Evolutionary conservation across 352 stramenopile species (phyloP).

Genomic region (Albugo candida): DNA sequence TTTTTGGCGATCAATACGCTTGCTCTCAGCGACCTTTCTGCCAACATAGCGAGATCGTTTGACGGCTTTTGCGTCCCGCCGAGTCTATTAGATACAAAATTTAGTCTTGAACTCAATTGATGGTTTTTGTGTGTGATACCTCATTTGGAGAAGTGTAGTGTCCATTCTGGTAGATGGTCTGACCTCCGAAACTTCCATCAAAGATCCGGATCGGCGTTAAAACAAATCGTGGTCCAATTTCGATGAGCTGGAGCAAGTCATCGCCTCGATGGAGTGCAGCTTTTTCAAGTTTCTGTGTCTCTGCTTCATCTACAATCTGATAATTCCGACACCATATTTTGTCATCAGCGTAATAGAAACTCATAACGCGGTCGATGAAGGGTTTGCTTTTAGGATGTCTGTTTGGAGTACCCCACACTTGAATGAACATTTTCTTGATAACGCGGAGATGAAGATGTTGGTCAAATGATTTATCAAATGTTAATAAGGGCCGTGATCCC

Average conservation of each 20-base stretch:
- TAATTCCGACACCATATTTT: conserved; percentile 99
- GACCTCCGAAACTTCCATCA: conserved; percentile 93
- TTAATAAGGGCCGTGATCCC: conserved; percentile 92
- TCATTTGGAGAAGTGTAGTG: conserved; percentile 95
- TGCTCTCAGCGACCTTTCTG: conserved; percentile 74
- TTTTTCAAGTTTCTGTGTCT: conserved; percentile 84
- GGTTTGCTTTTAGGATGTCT: conserved; percentile 99
- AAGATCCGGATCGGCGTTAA: conserved; percentile 98
- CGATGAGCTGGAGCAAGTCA: conserved; percentile 90
- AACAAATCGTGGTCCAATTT: conserved; percentile 98
- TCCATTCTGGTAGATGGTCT: conserved; percentile 97
- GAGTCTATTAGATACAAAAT: conserved; percentile 13
- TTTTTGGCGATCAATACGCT: conserved; percentile 48
- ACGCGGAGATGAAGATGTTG: conserved; percentile 82
- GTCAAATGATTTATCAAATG: conserved; percentile 93
- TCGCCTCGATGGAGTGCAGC: conserved; percentile 64
- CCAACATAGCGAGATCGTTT: conserved; percentile 86
- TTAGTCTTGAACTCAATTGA: not conserved
- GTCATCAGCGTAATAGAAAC: conserved; percentile 85
- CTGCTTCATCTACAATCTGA: conserved; percentile 72
- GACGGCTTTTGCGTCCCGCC: conserved; percentile 76
- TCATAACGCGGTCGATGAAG: conserved; percentile 98
- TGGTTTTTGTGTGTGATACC: conserved; percentile 9
- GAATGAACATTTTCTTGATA: conserved; percentile 93
- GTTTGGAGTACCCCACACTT: conserved; percentile 89